Evolutionary conservation across 1,284 basidiomycete species (phyloP).

Genomic region (Bjerkandera adusta): DNA sequence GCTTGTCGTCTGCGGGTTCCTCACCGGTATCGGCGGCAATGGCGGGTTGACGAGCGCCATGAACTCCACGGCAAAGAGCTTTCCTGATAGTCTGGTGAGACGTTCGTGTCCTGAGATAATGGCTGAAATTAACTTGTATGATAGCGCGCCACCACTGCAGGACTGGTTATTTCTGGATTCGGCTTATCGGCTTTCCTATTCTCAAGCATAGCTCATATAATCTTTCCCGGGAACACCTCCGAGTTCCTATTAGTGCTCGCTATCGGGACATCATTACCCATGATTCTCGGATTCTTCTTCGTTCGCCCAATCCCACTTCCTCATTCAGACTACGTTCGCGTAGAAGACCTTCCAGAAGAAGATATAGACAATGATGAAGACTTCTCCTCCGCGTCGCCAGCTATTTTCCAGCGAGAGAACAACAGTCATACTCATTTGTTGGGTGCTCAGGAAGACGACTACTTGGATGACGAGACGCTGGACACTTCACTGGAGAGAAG

Average conservation of each 20-base stretch:
- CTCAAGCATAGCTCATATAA: constrained; percentile 59
- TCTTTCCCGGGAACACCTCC: constrained; percentile 72
- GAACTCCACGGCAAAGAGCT: constrained; percentile 68
- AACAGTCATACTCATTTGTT: constrained; percentile 30
- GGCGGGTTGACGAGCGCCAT: constrained; percentile 53
- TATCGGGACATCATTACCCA: constrained; percentile 66
- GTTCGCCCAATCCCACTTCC: constrained; percentile 58
- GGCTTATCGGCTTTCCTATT: constrained; percentile 84
- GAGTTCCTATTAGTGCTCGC: constrained; percentile 70
- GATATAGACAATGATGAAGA: constrained; percentile 23
- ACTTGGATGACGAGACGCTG: constrained; percentile 18
- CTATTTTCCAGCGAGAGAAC: constrained; percentile 26
- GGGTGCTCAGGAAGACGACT: constrained; percentile 16
- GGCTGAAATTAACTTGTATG: background rate
- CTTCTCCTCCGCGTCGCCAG: constrained; percentile 17
- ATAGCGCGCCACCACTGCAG: constrained; percentile 72
- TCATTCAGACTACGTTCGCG: constrained; percentile 19
- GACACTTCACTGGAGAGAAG: constrained; percentile 13
- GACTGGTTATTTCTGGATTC: constrained; percentile 78
- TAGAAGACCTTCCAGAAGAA: constrained; percentile 19
- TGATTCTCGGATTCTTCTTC: constrained; percentile 65
- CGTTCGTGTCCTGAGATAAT: background rate
- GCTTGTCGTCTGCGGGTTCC: constrained; percentile 48
- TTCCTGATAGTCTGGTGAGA: constrained; percentile 49
- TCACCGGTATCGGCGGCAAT: constrained; percentile 64